Conservation (phyloP, 2,329 filamentous ascomycete species). For the Ascochyta viciae-villosae region DNA sequence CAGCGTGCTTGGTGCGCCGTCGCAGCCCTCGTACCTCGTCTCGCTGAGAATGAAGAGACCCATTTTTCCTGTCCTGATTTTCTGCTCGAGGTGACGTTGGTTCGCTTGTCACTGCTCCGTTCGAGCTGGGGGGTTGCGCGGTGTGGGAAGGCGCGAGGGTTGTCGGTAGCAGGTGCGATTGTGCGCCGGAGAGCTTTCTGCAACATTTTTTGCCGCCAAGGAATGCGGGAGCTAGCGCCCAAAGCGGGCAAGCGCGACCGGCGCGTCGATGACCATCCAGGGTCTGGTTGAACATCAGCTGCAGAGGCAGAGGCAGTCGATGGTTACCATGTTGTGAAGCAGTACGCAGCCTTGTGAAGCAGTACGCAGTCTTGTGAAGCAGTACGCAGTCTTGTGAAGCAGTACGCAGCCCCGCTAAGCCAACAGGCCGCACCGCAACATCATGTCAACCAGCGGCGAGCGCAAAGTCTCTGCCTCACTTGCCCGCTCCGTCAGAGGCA, state of each 20-base stretch:
- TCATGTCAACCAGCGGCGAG: conserved; percentile 33
- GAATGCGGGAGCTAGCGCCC: conserved; percentile 1
- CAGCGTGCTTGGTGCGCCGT: conserved; percentile 16
- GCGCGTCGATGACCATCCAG: conserved; percentile 1
- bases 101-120: conserved; percentile 14
- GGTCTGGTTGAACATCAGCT: not conserved
- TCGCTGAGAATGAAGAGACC: conserved; percentile 51
- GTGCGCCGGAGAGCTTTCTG: conserved; percentile 11
- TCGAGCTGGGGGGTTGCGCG: conserved; percentile 21
- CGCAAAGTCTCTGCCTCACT: conserved; percentile 43
- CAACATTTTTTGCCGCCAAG: conserved; percentile 16
- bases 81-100: conserved; percentile 14
- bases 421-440: conserved; percentile 12
- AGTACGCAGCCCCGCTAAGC: not conserved
- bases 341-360: no score
- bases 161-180: conserved; percentile 26
- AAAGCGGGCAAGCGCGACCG: conserved; percentile 2
- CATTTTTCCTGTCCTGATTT: conserved; percentile 40
- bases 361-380: no score
- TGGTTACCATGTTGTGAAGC: not conserved
- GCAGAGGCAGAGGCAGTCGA: not conserved
- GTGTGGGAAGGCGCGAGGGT: conserved; percentile 22
- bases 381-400: no score
- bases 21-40: conserved; percentile 35
- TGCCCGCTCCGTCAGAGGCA: conserved; percentile 38